Evolutionary conservation across 106 monocot species (phyloP).

Genomic region (Xerophyta viscosa): DNA sequence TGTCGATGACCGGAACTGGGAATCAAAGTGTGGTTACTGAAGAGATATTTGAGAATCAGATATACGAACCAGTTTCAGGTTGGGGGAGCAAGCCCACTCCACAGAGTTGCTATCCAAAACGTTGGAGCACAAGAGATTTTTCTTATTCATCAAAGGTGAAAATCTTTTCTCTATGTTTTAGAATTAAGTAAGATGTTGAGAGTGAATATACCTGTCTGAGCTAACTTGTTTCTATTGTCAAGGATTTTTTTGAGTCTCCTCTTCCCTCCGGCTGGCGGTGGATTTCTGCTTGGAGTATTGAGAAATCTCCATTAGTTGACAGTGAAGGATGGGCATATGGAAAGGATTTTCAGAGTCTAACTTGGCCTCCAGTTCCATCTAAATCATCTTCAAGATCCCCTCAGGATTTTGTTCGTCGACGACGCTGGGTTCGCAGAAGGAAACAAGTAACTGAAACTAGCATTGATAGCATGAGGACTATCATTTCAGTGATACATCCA

Average conservation of each 20-base stretch:
- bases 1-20: not conserved
- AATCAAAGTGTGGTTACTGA: conserved; percentile 29
- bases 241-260: conserved; percentile 81
- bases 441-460: conserved; percentile 24
- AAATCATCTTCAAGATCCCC: conserved; percentile 50
- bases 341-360: conserved; percentile 60
- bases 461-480: conserved; percentile 24
- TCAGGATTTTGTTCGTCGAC: conserved; percentile 62
- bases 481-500: conserved; percentile 53
- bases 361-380: conserved; percentile 65
- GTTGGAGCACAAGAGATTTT: conserved; percentile 67
- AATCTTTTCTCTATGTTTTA: not conserved
- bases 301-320: conserved; percentile 54
- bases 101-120: conserved; percentile 33
- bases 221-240: conserved; percentile 3
- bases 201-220: not conserved
- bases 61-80: conserved; percentile 58
- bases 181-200: too few relatives aligned
- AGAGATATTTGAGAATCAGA: conserved; percentile 82
- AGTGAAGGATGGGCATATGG: conserved; percentile 87
- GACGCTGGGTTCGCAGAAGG: conserved; percentile 76
- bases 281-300: conserved; percentile 81
- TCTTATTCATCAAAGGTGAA: conserved; percentile 70
- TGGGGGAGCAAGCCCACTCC: conserved; percentile 41
- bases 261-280: conserved; percentile 71